These are phyloP conservation scores for Dendryphion nanum DNA, from an alignment of 2,329 filamentous ascomycete genomes.

Conservation along the genomic window DNA sequence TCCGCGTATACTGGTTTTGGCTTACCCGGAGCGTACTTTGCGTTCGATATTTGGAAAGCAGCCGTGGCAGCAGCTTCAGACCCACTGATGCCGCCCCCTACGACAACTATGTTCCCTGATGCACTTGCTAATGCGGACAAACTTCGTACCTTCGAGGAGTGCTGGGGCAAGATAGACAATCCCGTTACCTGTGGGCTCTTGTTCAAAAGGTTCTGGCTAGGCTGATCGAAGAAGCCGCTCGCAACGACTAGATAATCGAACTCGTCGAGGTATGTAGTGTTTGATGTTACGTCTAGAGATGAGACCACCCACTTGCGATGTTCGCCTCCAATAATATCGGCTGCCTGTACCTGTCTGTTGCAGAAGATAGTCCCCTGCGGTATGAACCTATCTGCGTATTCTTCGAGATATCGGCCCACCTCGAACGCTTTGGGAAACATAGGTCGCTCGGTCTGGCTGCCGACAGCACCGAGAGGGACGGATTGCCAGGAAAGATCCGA, in stretches of 20 bases:
- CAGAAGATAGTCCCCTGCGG: conserved; percentile 50
- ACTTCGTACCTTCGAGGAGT: conserved; percentile 29
- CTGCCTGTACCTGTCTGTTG: conserved; percentile 38
- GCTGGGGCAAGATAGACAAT: conserved; percentile 13
- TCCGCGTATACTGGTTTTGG: conserved; percentile 23
- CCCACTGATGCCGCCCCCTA: conserved; percentile 81
- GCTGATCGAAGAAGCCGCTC: conserved; percentile 68
- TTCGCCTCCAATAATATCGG: conserved; percentile 10
- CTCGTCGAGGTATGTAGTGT: conserved; percentile 9
- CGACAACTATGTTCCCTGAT: conserved; percentile 64
- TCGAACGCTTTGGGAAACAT: conserved; percentile 76
- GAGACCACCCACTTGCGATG: conserved; percentile 20
- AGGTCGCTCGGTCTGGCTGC: conserved; percentile 42
- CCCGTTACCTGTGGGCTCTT: background rate
- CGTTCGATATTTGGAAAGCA: conserved; percentile 68
- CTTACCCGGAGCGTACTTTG: conserved; percentile 51
- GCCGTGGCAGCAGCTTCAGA: conserved; percentile 73
- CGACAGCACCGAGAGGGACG: conserved; percentile 25
- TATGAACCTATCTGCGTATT: conserved; percentile 62
- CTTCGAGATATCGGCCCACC: conserved; percentile 69
- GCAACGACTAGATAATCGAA: conserved; percentile 74
- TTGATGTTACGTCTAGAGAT: conserved; percentile 13
- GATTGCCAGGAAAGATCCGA: conserved; percentile 68
- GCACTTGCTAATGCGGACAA: conserved; percentile 16
- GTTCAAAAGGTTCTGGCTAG: conserved; percentile 1